Percentiles rank a stretch among this genome's conserved stretches.
Evolutionary conservation across 2,329 filamentous ascomycete genomes (phyloP).

Genomic region (Ophidiomyces ophidiicola): DNA sequence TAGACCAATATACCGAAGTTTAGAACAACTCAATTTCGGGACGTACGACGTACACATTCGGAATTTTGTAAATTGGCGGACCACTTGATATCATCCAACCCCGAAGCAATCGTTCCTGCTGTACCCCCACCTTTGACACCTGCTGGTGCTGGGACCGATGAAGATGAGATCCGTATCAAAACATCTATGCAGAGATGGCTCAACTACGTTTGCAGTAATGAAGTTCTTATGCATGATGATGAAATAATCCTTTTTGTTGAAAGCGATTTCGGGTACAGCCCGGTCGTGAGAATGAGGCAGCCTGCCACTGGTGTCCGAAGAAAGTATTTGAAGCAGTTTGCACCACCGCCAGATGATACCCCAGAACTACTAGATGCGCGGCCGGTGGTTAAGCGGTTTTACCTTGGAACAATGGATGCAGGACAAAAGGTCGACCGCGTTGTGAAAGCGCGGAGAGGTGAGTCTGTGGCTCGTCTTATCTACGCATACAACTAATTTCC

Average conservation of each 20-base stretch:
- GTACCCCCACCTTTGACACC: slow-evolving; percentile 91
- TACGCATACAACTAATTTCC: not conserved
- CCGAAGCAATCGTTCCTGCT: slow-evolving; percentile 84
- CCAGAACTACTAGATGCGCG: slow-evolving; percentile 83
- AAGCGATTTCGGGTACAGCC: slow-evolving; percentile 95
- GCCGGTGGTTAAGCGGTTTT: slow-evolving; percentile 88
- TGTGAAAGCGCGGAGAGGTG: slow-evolving; percentile 84
- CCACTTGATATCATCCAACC: slow-evolving; percentile 93
- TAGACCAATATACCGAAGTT: slow-evolving; percentile 98
- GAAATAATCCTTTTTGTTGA: slow-evolving; percentile 99
- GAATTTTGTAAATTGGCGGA: slow-evolving; percentile 95
- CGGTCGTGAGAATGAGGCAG: slow-evolving; percentile 88
- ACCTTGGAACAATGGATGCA: slow-evolving; percentile 89
- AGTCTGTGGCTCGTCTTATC: slow-evolving; percentile 17
- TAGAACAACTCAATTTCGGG: slow-evolving; percentile 93
- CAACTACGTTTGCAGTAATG: slow-evolving; percentile 82
- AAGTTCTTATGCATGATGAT: slow-evolving; percentile 85
- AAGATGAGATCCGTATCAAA: slow-evolving; percentile 85
- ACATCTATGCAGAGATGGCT: slow-evolving; percentile 85
- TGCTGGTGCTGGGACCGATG: slow-evolving; percentile 87
- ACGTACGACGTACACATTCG: slow-evolving; percentile 86
- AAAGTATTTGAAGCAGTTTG: slow-evolving; percentile 96
- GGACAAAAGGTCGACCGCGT: slow-evolving; percentile 92
- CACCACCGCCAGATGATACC: slow-evolving; percentile 91
- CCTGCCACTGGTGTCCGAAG: slow-evolving; percentile 88